Conservation (phyloP, 2,329 filamentous ascomycete genomes). For the Fusarium scirpi region DNA sequence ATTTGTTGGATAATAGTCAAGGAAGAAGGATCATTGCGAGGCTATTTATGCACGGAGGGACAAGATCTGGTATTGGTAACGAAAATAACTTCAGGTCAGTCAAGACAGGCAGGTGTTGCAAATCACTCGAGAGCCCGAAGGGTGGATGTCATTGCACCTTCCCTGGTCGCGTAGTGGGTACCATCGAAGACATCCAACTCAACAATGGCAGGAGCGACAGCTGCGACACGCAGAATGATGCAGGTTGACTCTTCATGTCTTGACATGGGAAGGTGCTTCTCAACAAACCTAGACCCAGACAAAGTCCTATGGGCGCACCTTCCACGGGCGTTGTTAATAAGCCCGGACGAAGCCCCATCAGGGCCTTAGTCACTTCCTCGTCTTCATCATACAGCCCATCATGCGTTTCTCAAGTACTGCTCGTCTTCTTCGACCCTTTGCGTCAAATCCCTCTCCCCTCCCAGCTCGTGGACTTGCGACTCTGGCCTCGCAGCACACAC, state of each 20-base stretch:
- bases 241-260: not conserved
- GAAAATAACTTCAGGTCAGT: not conserved
- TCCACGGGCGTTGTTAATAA: not conserved
- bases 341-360: not conserved
- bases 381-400: not conserved
- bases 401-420: not conserved
- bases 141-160: conserved; percentile 42
- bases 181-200: not conserved
- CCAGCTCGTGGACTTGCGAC: conserved; percentile 8
- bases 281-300: not conserved
- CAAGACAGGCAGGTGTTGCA: not conserved
- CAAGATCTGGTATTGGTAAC: not conserved
- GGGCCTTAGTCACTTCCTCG: not conserved
- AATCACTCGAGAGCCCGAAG: not conserved
- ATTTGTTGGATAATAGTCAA: conserved; percentile 18
- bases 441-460: not conserved
- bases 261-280: not conserved
- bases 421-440: not conserved
- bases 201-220: not conserved
- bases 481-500: not conserved
- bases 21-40: not conserved
- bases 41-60: not conserved
- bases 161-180: conserved; percentile 30
- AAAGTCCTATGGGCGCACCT: not conserved
- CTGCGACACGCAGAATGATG: not conserved